Conservation (phyloP, 768 basidiomycete species). For the Leccinellum luteum region DNA sequence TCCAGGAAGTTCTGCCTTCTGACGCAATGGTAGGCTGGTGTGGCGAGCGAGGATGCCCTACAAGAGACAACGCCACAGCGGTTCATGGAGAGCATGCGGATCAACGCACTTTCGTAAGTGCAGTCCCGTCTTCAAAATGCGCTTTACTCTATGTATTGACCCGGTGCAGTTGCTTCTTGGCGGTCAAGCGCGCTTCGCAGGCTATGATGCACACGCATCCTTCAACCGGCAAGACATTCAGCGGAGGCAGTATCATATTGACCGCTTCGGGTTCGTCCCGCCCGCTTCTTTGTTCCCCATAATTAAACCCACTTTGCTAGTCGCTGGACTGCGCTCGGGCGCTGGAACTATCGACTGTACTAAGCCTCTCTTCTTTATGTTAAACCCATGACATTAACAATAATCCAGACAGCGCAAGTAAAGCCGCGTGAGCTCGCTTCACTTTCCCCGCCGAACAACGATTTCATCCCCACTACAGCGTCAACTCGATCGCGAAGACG, state of each 20-base stretch:
- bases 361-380: slow-evolving; percentile 27
- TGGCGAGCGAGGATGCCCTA: slow-evolving; percentile 45
- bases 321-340: slow-evolving; percentile 80
- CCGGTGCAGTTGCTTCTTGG: slow-evolving; percentile 73
- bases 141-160: slow-evolving; percentile 1
- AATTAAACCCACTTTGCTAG: slow-evolving; percentile 40
- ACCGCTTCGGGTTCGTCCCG: slow-evolving; percentile 70
- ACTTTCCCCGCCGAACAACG: background rate
- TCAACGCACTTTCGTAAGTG: slow-evolving; percentile 67
- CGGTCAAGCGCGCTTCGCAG: slow-evolving; percentile 78
- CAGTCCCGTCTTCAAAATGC: slow-evolving; percentile 1
- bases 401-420: slow-evolving; percentile 79
- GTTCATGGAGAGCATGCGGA: slow-evolving; percentile 74
- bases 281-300: background rate
- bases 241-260: slow-evolving; percentile 82
- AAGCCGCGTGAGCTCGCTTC: slow-evolving; percentile 70
- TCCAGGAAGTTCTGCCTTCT: slow-evolving; percentile 1
- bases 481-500: slow-evolving; percentile 86
- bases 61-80: slow-evolving; percentile 55
- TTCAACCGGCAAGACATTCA: slow-evolving; percentile 62
- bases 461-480: slow-evolving; percentile 43
- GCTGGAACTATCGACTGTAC: slow-evolving; percentile 84
- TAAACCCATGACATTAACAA: slow-evolving; percentile 11
- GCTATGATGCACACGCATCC: slow-evolving; percentile 74
- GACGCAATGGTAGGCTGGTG: slow-evolving; percentile 55